Conservation (phyloP, 2,329 filamentous ascomycete genomes). For the Claviceps digitariae region DNA sequence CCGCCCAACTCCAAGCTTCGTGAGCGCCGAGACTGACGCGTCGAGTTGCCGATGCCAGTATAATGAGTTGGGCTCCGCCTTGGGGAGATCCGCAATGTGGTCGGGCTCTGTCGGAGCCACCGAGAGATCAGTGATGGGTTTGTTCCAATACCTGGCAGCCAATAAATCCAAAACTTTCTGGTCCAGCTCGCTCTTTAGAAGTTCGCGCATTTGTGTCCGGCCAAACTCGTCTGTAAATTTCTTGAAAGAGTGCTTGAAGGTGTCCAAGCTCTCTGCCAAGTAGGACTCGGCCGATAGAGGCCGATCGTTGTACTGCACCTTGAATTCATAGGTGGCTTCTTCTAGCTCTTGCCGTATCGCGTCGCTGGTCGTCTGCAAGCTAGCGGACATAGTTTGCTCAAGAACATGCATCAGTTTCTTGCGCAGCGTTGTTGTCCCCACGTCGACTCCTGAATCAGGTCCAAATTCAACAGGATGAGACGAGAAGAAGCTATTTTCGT, state of each 20-base stretch:
- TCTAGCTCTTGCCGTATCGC: constrained; percentile 91
- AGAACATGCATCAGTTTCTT: constrained; percentile 96
- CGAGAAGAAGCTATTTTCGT: constrained; percentile 78
- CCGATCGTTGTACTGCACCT: constrained; percentile 97
- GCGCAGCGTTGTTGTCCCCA: constrained; percentile 75
- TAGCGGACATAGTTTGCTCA: constrained; percentile 93
- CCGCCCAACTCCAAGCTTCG: constrained; percentile 85
- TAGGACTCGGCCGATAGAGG: constrained; percentile 93
- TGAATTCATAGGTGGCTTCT: constrained; percentile 96
- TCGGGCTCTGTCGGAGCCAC: constrained; percentile 54
- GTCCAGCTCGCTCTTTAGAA: constrained; percentile 85
- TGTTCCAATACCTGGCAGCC: constrained; percentile 94
- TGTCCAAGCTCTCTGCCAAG: constrained; percentile 84
- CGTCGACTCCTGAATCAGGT: constrained; percentile 53
- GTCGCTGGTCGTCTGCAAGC: constrained; percentile 76
- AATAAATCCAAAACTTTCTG: constrained; percentile 89
- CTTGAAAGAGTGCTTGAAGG: constrained; percentile 97
- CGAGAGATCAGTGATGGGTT: constrained; percentile 74
- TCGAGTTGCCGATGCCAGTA: constrained; percentile 95
- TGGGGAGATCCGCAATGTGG: constrained; percentile 64
- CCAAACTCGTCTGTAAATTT: constrained; percentile 84
- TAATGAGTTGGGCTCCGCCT: constrained; percentile 68
- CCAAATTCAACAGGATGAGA: constrained; percentile 73
- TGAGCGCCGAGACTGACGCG: constrained; percentile 76
- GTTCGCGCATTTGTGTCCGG: constrained; percentile 71